phyloP scores from a whole-genome alignment of 2,329 filamentous ascomycete genomes.

The Fusarium tricinctum region DNA sequence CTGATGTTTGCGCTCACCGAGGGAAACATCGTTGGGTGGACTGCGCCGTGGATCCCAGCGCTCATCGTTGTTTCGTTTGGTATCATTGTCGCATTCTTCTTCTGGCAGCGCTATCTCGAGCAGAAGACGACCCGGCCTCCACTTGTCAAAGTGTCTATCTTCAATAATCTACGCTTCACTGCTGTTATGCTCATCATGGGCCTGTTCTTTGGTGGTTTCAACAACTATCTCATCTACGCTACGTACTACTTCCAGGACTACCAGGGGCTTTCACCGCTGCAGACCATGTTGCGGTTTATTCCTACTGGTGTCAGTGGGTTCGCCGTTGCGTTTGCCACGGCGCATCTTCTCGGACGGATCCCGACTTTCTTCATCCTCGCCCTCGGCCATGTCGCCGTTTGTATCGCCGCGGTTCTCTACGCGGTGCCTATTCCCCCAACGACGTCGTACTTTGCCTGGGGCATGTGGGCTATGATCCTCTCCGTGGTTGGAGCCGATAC shows the following conservation, averaged over 20 bases:
- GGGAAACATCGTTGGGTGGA: slow-evolving; percentile 78
- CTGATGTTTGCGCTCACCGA: slow-evolving; percentile 77
- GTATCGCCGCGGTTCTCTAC: slow-evolving; percentile 71
- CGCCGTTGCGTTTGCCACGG: slow-evolving; percentile 68
- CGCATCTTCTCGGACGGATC: slow-evolving; percentile 69
- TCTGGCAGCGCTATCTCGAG: slow-evolving; percentile 69
- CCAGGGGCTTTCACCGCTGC: slow-evolving; percentile 71
- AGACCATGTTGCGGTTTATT: slow-evolving; percentile 77
- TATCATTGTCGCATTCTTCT: slow-evolving; percentile 68
- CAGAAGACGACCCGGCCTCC: slow-evolving; percentile 59
- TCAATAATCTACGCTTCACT: slow-evolving; percentile 70
- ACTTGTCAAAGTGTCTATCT: slow-evolving; percentile 76
- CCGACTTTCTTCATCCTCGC: slow-evolving; percentile 70
- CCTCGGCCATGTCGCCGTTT: slow-evolving; percentile 69
- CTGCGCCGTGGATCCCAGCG: slow-evolving; percentile 71
- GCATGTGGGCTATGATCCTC: slow-evolving; percentile 75
- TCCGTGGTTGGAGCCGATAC: slow-evolving; percentile 76
- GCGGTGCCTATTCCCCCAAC: slow-evolving; percentile 71
- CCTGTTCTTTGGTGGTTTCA: slow-evolving; percentile 77
- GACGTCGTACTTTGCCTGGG: slow-evolving; percentile 77
- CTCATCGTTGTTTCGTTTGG: slow-evolving; percentile 71
- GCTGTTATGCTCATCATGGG: slow-evolving; percentile 75
- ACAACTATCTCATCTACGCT: slow-evolving; percentile 75
- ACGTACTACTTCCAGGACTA: slow-evolving; percentile 81
- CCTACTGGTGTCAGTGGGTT: slow-evolving; percentile 74